Evolutionary conservation across 805 yeast species (phyloP), one percentile per base, ranked within the genome.

Genomic region (Candida caryicola): DNA sequence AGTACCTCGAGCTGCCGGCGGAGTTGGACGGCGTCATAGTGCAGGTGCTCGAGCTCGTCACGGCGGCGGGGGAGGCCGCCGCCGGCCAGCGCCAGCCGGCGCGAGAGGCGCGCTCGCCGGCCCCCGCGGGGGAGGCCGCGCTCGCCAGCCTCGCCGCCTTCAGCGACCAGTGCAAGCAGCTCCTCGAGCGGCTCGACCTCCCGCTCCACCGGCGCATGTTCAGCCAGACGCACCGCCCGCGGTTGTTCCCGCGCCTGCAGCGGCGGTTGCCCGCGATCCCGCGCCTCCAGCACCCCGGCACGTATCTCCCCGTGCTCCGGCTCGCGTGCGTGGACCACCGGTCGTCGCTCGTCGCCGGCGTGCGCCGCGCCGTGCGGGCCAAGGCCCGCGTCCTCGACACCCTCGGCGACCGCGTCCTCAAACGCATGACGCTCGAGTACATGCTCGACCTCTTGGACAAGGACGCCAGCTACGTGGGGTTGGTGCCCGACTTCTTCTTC

Each of bases 341-440:
- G 10, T 21, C 25, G 7, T 21, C 25, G 25, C 10, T 21, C 9
- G 7, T 21, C 10, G 10, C 7, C 25, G 10, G 10, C 7, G 10
- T 7, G 9, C 7, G 25, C 14, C 23, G 13, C 27, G 15, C 6
- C 6, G 29, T 27, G 10, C 15, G 29, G 14, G 6, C 29, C n/a
- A 13, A 17, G 12, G 32, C 26, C 32, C 12, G 17, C n/a, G 15
- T 17, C 19, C 14, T 40, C 40, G 46, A 42, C 31, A 40, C 36
- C 10, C 34, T 33, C 7, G 46, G 46, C 12, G 46, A 42, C 26
- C 28, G 33, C 4, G 31, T 42, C 4, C 29, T 42, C 14, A 38
- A 38, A 28, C 29, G 46, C 23, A 21, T 35, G 14, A 34, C 37
- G 4, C 15, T 35, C 5, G 43, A 42, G 23, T 42, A 25, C 30